phyloP scores from a whole-genome alignment of 768 basidiomycete species.

The Ramaria sp. region DNA sequence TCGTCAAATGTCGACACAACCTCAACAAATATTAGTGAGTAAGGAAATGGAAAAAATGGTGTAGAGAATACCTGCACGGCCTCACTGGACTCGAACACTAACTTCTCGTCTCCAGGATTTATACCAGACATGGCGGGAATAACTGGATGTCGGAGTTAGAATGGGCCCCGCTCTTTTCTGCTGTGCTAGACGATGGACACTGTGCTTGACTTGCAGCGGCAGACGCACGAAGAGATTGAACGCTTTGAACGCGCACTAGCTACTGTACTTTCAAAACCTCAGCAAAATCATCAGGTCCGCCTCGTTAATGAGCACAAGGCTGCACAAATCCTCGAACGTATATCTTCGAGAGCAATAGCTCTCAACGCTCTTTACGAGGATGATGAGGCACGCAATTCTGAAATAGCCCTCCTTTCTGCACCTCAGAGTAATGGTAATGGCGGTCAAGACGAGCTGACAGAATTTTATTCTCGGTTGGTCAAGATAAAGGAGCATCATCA shows the following conservation, averaged over 20 bases:
- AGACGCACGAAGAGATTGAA: conserved; percentile 93
- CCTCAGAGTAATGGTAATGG: conserved; percentile 25
- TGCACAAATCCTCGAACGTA: conserved; percentile 77
- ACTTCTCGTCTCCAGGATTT: conserved; percentile 73
- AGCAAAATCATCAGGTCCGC: conserved; percentile 47
- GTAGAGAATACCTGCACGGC: conserved; percentile 40
- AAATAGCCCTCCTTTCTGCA: conserved; percentile 52
- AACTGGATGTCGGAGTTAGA: conserved; percentile 41
- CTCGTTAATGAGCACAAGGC: conserved; percentile 83
- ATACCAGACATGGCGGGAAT: conserved; percentile 55
- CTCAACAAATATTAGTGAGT: conserved; percentile 15
- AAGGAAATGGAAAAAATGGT: not conserved
- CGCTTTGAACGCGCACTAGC: conserved; percentile 83
- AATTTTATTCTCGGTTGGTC: conserved; percentile 93
- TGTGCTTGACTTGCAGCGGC: conserved; percentile 85
- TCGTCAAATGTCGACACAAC: conserved; percentile 87
- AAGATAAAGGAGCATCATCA: conserved; percentile 95
- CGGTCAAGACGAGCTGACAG: conserved; percentile 61
- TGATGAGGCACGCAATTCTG: conserved; percentile 56
- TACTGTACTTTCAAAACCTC: conserved; percentile 62
- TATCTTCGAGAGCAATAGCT: conserved; percentile 53
- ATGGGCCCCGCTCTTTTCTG: conserved; percentile 16
- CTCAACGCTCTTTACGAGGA: conserved; percentile 72
- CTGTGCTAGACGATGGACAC: conserved; percentile 66
- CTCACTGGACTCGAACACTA: conserved; percentile 92